Evolutionary conservation across 176 grass and related monocot species (phyloP), one percentile per base, ranked within the genome.

Genomic region (Typha latifolia): DNA sequence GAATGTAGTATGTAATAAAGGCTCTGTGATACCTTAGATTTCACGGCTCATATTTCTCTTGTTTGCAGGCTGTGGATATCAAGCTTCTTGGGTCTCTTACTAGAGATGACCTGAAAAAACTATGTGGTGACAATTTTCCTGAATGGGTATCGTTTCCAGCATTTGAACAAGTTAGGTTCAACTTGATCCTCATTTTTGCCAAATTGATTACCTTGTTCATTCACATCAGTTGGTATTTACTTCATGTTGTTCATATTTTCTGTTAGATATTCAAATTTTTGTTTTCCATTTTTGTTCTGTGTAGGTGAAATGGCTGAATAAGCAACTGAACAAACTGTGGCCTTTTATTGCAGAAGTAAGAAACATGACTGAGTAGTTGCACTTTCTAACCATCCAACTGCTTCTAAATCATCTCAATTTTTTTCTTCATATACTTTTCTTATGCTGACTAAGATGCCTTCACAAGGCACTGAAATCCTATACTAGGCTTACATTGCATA

Each of bases 281-380:
- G 5, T 37, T 53, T n/a, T 13, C 59, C 55, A 67, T 6, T 15
- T 76, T 70, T 72, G 49, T 15, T 4, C 24, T 88, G 32, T 78
- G 78, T 74, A 99, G 94, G 89, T 99, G 47, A 93, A 99, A 81
- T 99, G 94, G 94, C 81, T 99, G 22, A 99, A 99, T 67, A 90
- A 78, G 67, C 73, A 81, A 73, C 70, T 93, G 68, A 82, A 70
- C 77, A 99, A 99, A 64, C 73, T 99, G 22, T 99, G 94, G 94
- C 94, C 94, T 47, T 99, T 90, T 82, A 72, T 99, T 65, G 94
- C 74, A 50, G 94, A 90, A 72, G 94, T 84, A 79, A 59, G 57
- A 61, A 21, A 47, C 27, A 31, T 48, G 5, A 62, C 4, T 21
- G 32, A 34, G 3, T 2, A 6, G 3, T 34, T 34, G 32, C 32